Conservation (phyloP, 1,284 basidiomycete species). For the Ceratobasidium sp. region DNA sequence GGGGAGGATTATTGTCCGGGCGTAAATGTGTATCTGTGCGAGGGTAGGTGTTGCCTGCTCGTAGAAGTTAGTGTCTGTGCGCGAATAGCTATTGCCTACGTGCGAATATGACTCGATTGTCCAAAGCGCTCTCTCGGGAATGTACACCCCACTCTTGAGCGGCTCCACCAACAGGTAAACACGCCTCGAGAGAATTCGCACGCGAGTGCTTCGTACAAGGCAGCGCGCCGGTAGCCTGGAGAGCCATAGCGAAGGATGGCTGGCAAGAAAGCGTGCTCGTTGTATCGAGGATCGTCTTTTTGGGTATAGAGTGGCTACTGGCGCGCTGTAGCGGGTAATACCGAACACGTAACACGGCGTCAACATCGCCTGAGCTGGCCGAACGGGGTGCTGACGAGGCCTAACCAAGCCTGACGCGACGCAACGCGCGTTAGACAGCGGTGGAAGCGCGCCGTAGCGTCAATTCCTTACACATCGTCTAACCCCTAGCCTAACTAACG, state of each 20-base stretch:
- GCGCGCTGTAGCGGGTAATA: too few species aligned
- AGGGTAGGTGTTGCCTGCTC: too few species aligned
- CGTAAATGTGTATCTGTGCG: too few species aligned
- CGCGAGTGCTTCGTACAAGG: slow-evolving; percentile 24
- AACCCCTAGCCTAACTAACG: too few species aligned
- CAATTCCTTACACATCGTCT: too few species aligned
- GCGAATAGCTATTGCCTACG: neutral
- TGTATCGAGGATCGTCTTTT: slow-evolving; percentile 77
- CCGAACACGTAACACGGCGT: too few species aligned
- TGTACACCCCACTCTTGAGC: neutral
- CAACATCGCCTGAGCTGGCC: too few species aligned
- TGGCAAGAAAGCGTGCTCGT: slow-evolving; percentile 67
- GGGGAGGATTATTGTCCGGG: neutral
- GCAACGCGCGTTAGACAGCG: too few species aligned
- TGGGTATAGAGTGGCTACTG: slow-evolving; percentile 70
- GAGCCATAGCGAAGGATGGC: slow-evolving; percentile 58
- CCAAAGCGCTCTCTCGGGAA: neutral
- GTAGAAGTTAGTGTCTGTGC: neutral
- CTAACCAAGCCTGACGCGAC: too few species aligned
- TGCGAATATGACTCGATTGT: neutral
- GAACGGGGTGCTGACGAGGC: too few species aligned
- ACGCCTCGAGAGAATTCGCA: slow-evolving; percentile 14
- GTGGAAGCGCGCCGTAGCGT: too few species aligned
- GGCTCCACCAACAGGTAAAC: neutral
- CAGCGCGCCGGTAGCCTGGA: slow-evolving; percentile 46